Evolutionary conservation across 78 protist species (phyloP), one percentile per base, ranked within the genome.

Genomic region (Salpingoeca rosetta): DNA sequence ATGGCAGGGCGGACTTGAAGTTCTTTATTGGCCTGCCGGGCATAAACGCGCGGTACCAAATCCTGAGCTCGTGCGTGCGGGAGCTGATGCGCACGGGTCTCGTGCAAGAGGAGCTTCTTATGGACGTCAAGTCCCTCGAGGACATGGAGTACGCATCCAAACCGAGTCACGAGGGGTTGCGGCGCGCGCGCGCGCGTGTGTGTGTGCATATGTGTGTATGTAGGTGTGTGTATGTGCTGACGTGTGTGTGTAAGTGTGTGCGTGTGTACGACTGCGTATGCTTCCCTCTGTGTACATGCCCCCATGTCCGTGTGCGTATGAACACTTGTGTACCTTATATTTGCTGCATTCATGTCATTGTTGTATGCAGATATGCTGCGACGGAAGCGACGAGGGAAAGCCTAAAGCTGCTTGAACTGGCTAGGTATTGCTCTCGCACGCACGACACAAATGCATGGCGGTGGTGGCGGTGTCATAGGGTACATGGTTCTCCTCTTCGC

Each of bases 1-100:
- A 94, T 24, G 99, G 96, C 85, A 85, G 99, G 24, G 99, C 98
- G 0, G 99, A 98, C 92, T 65, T 95, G 43, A 94, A 92, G 40
- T 92, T 86, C 56, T 95, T 40, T 85, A 85, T 98, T 36, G 98
- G 97, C 3, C 90, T 42, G 28, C 99, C 99, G 7, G 35, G 90
- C 24, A 0, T 39, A 0, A 44, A 35, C 0, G 97, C 96, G 0
- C 36, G 93, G 31, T 40, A 81, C 44, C 40, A 40, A 36, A 94
- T 97, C 1, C 81, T 96, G 72, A 35, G 72, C 56, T 85, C 97
- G 28, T 90, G 92, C 81, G 35, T 92, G 35, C 38, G 0, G 0
- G 95, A 95, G 76, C 90, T 93, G 27, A 79, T 84, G 41, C 84
- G 87, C 2, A 87, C 51, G 0, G 93, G 91, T 27, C 57, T 94